Conservation (phyloP, 768 basidiomycete genomes). For the Collybia sordida region DNA sequence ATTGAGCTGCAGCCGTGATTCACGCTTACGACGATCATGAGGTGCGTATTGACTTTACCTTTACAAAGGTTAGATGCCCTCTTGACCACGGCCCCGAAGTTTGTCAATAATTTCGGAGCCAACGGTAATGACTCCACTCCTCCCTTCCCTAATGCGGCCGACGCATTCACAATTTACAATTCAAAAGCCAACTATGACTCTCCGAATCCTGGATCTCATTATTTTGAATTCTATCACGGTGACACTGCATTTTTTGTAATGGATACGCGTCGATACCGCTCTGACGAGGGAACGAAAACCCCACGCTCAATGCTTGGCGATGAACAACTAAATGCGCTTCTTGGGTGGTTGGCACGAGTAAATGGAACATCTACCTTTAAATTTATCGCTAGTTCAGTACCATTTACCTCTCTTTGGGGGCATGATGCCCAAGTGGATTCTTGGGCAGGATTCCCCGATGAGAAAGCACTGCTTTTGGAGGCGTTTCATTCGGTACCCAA, state of each 20-base stretch:
- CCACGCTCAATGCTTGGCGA: slow-evolving; percentile 69
- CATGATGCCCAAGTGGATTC: slow-evolving; percentile 62
- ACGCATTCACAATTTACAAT: slow-evolving; percentile 63
- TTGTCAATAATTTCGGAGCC: slow-evolving; percentile 69
- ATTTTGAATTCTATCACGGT: slow-evolving; percentile 63
- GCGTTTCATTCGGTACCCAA: slow-evolving; percentile 68
- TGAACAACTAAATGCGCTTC: slow-evolving; percentile 56
- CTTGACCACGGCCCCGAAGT: slow-evolving; percentile 28
- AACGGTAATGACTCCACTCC: slow-evolving; percentile 48
- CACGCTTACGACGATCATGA: slow-evolving; percentile 78
- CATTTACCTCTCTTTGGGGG: slow-evolving; percentile 73
- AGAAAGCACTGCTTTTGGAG: slow-evolving; percentile 57
- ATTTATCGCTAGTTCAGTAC: slow-evolving; percentile 73
- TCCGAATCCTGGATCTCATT: slow-evolving; percentile 39
- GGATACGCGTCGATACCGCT: slow-evolving; percentile 51
- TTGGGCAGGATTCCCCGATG: slow-evolving; percentile 64
- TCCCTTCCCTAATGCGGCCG: slow-evolving; percentile 58
- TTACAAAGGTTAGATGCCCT: not conserved
- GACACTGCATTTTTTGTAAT: slow-evolving; percentile 78
- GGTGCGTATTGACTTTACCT: slow-evolving; percentile 25
- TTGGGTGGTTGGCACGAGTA: slow-evolving; percentile 65
- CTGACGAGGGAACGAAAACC: slow-evolving; percentile 2
- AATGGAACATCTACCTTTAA: slow-evolving; percentile 76
- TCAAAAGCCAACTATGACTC: slow-evolving; percentile 64
- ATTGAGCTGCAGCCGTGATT: slow-evolving; percentile 62